Evolutionary conservation across 345 rosid species (phyloP).

Genomic region (Eutrema yunnanense): DNA sequence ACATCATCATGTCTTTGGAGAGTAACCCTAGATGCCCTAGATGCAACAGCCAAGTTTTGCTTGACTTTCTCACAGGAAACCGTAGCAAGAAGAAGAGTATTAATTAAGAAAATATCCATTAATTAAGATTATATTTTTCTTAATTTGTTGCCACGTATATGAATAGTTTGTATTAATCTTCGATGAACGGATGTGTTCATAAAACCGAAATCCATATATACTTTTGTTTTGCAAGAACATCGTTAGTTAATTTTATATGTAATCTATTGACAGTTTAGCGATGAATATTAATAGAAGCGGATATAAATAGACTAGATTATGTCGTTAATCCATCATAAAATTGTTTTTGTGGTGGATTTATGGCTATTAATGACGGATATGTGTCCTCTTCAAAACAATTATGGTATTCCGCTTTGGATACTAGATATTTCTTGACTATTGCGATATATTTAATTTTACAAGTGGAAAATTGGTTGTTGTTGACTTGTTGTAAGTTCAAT

Average conservation of each 20-base stretch:
- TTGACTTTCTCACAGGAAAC: conserved; percentile 25
- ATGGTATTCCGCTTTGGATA: not conserved
- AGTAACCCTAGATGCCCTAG: conserved; percentile 33
- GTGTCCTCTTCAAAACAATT: not conserved
- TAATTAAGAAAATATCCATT: not conserved
- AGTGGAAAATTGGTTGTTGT: conserved; percentile 6
- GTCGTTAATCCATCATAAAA: not conserved
- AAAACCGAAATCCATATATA: not conserved
- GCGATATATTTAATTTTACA: not conserved
- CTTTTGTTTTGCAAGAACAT: not conserved
- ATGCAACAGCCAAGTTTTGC: conserved; percentile 31
- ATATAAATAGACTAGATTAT: not conserved
- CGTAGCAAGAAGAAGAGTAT: conserved; percentile 7
- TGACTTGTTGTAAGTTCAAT: conserved; percentile 28
- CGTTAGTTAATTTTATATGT: not conserved
- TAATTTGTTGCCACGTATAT: conserved; percentile 1
- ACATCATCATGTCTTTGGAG: conserved; percentile 28
- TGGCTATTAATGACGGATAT: conserved; percentile 4
- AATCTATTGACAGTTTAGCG: not conserved
- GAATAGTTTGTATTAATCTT: not conserved
- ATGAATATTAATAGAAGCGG: not conserved
- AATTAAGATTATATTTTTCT: not conserved
- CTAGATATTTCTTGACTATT: conserved; percentile 10
- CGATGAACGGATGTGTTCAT: not conserved
- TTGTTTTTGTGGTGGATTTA: not conserved